Percentiles rank a stretch among this genome's conserved stretches.
These are phyloP conservation scores for Linnemannia hyalina DNA, from an alignment of 192 early-diverging fungal species.

Conservation along the genomic window DNA sequence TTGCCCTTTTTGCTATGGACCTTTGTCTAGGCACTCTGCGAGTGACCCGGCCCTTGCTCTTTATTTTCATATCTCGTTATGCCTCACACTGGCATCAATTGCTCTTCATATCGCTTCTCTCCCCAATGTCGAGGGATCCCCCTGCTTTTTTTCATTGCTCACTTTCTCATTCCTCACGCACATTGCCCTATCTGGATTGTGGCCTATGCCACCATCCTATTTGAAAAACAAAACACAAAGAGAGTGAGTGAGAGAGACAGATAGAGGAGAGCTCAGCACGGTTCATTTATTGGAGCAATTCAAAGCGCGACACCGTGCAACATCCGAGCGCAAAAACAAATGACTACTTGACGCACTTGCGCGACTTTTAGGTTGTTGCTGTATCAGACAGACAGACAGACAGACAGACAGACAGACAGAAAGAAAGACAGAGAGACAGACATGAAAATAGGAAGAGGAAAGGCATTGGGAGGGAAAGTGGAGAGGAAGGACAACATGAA, in stretches of 20 bases:
- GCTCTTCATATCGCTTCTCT: neutral
- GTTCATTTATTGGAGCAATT: neutral
- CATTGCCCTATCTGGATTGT: neutral
- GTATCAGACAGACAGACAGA: neutral
- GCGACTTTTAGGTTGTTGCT: neutral
- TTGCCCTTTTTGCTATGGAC: neutral
- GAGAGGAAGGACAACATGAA: no score
- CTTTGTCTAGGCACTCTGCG: no score
- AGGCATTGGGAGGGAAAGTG: no score
- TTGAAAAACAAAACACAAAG: neutral
- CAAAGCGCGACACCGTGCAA: neutral
- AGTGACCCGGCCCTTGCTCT: no score
- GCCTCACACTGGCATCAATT: neutral
- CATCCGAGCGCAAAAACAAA: neutral
- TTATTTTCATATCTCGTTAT: no score
- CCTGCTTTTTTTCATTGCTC: neutral
- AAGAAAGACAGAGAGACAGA: neutral
- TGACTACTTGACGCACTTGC: neutral
- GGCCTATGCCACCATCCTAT: neutral
- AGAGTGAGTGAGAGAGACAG: neutral
- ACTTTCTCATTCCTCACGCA: neutral
- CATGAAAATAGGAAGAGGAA: no score
- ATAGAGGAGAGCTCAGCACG: neutral
- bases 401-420: neutral
- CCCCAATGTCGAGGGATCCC: neutral